Evolutionary conservation across 2,329 filamentous ascomycete genomes (phyloP), one percentile per base, ranked within the genome.

Genomic region (Fusarium penzigii): DNA sequence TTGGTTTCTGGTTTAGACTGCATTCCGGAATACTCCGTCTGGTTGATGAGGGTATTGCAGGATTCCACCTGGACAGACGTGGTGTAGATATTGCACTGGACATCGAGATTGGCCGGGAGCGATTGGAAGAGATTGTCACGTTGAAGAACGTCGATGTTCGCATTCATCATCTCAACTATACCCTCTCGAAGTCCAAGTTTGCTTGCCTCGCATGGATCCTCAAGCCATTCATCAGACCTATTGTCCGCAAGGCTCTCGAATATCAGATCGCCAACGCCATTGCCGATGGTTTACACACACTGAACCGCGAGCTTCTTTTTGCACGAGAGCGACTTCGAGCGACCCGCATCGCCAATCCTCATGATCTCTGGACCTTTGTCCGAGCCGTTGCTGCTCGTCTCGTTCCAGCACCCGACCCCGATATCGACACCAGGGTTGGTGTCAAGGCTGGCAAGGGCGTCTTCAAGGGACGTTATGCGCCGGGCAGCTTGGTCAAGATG

Each of bases 41-140:
- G 29, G 83, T 84, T 2, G 92, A 96, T 64, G 82, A 92, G 68
- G 93, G 93, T 5, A 89, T 97, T 44, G 90, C 89, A 6, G 90
- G 88, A 29, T 92, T 97, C 71, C 83, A 84, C 42, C 83, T 97
- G 6, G 93, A 97, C 69, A 86, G 93, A 61, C 84, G 89, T 17
- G 93, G 93, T 16, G 85, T 97, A 52, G 93, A 97, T 68, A 83
- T 97, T 45, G 85, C 89, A 29, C 75, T 97, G 6, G 91, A 96
- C 60, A 75, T 97, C 1, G 92, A 96, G 66, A 83, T 97, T 47
- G 88, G 87, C 44, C 86, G 86, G 52, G 88, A 92, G 57, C 79
- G 81, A 2, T 72, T 95, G 3, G 92, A 97, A 64, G 85, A 92
- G 64, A 88, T 97, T 11, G 79, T 97, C 9, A 85, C 87, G 0